Percentiles rank a stretch among this genome's conserved stretches.
phyloP scores from a whole-genome alignment of 2,329 filamentous ascomycete species.

The Myotisia sp. region DNA sequence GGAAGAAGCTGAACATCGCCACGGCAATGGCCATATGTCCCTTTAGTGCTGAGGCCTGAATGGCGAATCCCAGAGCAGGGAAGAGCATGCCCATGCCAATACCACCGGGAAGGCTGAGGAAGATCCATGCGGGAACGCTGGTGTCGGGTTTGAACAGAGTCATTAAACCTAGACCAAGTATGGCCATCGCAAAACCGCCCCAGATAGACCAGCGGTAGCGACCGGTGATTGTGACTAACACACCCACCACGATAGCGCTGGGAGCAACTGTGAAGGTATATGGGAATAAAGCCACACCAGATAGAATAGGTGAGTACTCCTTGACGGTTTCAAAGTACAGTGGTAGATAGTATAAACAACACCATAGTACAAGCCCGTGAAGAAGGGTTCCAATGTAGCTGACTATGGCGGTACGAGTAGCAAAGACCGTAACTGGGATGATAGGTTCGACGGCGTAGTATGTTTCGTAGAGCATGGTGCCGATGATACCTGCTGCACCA shows the following conservation, averaged over 20 bases:
- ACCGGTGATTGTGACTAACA: slow-evolving; percentile 39
- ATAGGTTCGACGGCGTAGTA: slow-evolving; percentile 38
- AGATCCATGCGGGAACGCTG: slow-evolving; percentile 41
- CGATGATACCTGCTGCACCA: slow-evolving; percentile 38
- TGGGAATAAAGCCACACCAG: slow-evolving; percentile 45
- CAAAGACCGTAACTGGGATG: slow-evolving; percentile 33
- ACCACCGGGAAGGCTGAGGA: slow-evolving; percentile 46
- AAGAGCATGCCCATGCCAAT: slow-evolving; percentile 52
- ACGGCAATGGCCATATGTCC: slow-evolving; percentile 47
- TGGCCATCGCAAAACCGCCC: slow-evolving; percentile 47
- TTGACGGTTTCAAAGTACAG: slow-evolving; percentile 34
- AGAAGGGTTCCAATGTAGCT: slow-evolving; percentile 41
- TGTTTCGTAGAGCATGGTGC: slow-evolving; percentile 43
- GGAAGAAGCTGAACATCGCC: slow-evolving; percentile 54
- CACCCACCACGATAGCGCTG: slow-evolving; percentile 38
- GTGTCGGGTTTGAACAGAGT: slow-evolving; percentile 29
- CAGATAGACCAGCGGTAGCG: slow-evolving; percentile 48
- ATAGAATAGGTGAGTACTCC: slow-evolving; percentile 39
- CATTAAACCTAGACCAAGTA: slow-evolving; percentile 42
- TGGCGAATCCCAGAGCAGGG: slow-evolving; percentile 46
- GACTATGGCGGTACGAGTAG: slow-evolving; percentile 34
- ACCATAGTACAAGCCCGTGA: slow-evolving; percentile 39
- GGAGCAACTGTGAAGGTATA: slow-evolving; percentile 51
- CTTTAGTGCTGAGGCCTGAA: slow-evolving; percentile 46
- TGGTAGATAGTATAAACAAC: slow-evolving; percentile 42